Conservation (phyloP, 1,284 basidiomycete species). For the Ceraceosorus guamensis region DNA sequence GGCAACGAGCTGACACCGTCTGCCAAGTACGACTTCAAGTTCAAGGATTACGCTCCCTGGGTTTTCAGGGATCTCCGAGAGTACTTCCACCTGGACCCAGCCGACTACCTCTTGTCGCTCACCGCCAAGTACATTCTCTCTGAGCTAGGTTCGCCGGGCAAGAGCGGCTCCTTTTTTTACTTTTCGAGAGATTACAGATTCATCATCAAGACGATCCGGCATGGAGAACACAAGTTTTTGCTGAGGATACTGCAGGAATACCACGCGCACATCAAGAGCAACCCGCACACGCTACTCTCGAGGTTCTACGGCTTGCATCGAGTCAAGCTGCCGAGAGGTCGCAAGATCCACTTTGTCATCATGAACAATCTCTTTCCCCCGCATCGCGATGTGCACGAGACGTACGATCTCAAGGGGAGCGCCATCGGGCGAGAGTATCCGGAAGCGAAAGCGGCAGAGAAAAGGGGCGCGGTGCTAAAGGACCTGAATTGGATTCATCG, state of each 20-base stretch:
- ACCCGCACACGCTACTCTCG: slow-evolving; percentile 87
- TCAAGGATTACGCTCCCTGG: slow-evolving; percentile 98
- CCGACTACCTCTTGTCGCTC: slow-evolving; percentile 90
- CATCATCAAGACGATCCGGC: slow-evolving; percentile 98
- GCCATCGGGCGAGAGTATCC: slow-evolving; percentile 81
- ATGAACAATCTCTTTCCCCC: slow-evolving; percentile 99
- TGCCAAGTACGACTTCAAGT: slow-evolving; percentile 94
- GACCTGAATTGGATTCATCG: slow-evolving; percentile 93
- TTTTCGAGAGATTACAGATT: slow-evolving; percentile 97
- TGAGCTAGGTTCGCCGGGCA: slow-evolving; percentile 95
- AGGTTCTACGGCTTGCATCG: slow-evolving; percentile 95
- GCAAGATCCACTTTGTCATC: slow-evolving; percentile 97
- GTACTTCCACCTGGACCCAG: slow-evolving; percentile 88
- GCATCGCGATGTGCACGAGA: slow-evolving; percentile 94
- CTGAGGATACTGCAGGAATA: slow-evolving; percentile 76
- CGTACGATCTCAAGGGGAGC: slow-evolving; percentile 92
- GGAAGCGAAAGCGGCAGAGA: slow-evolving; percentile 71
- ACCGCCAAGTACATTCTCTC: slow-evolving; percentile 97
- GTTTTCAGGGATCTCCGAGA: slow-evolving; percentile 92
- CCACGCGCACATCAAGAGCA: slow-evolving; percentile 75
- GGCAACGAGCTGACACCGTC: slow-evolving; percentile 96
- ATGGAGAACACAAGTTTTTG: slow-evolving; percentile 88
- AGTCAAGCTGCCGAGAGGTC: slow-evolving; percentile 85
- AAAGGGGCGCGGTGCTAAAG: slow-evolving; percentile 82
- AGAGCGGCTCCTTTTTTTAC: slow-evolving; percentile 98